A percentile compares a stretch with the other conserved stretches of the same genome.
Evolutionary conservation across 169 alveolate genomes (phyloP).

Genomic region (Cryptosporidium sp.): DNA sequence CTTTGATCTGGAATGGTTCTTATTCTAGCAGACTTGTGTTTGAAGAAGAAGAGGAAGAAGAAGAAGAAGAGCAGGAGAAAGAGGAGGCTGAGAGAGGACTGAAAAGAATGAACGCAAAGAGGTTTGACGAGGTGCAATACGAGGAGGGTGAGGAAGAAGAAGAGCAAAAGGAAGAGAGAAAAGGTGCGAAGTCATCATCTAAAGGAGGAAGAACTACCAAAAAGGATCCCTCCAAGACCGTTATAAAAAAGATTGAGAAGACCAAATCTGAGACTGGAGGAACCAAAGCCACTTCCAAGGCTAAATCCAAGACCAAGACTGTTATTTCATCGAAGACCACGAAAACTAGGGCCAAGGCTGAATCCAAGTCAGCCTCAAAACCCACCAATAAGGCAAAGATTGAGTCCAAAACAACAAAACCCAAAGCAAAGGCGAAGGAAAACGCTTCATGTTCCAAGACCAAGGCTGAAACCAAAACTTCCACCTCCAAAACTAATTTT

Average conservation of each 20-base stretch:
- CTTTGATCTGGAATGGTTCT: constrained; percentile 24
- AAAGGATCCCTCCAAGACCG: neutral
- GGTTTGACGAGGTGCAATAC: neutral
- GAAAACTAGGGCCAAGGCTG: neutral
- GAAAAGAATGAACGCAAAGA: constrained; percentile 57
- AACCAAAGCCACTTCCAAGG: neutral
- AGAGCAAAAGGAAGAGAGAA: neutral
- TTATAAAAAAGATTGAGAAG: neutral
- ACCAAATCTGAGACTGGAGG: neutral
- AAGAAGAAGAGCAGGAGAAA: neutral
- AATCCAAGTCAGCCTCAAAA: neutral
- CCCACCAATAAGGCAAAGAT: neutral
- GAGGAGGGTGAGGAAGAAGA: neutral
- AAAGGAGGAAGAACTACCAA: neutral
- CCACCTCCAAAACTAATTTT: neutral
- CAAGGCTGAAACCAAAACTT: neutral
- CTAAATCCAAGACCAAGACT: neutral
- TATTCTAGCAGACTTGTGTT: neutral
- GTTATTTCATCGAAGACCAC: neutral
- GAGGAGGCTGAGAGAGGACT: neutral
- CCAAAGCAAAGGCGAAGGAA: no score
- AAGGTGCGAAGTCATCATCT: neutral
- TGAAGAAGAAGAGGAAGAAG: neutral
- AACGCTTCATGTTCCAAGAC: neutral
- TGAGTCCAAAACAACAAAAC: neutral